phyloP scores from a whole-genome alignment of 257 asterid species.

The Plectranthus barbatus region DNA sequence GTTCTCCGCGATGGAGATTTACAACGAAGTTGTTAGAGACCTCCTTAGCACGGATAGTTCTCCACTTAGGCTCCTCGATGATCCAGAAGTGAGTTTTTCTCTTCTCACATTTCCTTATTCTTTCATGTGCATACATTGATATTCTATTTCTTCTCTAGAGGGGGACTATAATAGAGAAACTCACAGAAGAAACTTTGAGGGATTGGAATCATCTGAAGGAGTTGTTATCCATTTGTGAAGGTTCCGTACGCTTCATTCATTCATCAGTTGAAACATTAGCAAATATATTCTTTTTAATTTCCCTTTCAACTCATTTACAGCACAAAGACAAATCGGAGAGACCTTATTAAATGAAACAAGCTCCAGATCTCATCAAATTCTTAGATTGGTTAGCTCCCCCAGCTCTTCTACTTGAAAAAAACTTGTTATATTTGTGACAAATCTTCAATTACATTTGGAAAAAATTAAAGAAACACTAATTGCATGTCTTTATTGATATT shows the following conservation, averaged over 20 bases:
- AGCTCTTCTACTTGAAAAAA: no score
- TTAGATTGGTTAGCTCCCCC: no score
- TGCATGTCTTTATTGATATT: no score
- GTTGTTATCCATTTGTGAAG: constrained; percentile 79
- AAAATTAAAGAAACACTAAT: no score
- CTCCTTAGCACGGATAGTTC: constrained; percentile 74
- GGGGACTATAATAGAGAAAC: constrained; percentile 90
- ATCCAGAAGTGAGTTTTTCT: constrained; percentile 79
- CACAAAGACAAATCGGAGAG: no score
- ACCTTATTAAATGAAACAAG: no score
- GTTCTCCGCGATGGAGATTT: constrained; percentile 94
- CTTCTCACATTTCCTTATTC: constrained; percentile 7
- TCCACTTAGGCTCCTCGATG: constrained; percentile 89
- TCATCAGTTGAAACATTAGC: no score
- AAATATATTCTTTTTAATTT: no score
- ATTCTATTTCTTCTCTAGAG: constrained; percentile 36
- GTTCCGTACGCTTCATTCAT: constrained; percentile 15
- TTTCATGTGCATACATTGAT: constrained; percentile 7
- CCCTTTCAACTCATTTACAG: no score
- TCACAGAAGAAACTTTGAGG: constrained; percentile 90
- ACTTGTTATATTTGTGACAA: no score
- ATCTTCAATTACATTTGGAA: no score
- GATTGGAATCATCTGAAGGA: constrained; percentile 89
- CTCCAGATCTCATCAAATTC: no score
- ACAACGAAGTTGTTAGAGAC: constrained; percentile 95